These are phyloP conservation scores for Beauveria asiatica DNA, from an alignment of 2,329 filamentous ascomycete genomes.

Conservation along the genomic window DNA sequence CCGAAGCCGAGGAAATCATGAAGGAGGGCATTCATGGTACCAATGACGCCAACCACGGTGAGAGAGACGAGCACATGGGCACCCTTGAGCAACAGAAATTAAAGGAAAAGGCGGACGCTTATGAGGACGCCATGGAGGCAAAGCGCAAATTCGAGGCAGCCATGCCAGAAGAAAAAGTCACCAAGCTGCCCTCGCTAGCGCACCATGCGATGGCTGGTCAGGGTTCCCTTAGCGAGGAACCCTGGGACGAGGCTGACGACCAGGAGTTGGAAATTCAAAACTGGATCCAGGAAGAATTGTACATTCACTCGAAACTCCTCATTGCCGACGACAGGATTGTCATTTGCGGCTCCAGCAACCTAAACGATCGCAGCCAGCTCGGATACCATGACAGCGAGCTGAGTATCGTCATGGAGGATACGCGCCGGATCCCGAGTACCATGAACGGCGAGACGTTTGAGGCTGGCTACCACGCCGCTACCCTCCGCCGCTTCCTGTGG, in stretches of 20 bases:
- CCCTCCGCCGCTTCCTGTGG: conserved; percentile 75
- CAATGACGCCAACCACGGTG: conserved; percentile 33
- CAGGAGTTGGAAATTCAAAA: conserved; percentile 71
- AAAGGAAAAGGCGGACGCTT: conserved; percentile 27
- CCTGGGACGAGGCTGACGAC: conserved; percentile 69
- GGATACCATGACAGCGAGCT: conserved; percentile 89
- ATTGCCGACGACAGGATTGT: conserved; percentile 82
- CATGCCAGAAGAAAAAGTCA: conserved; percentile 27
- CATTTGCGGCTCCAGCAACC: conserved; percentile 79
- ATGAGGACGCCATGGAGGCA: conserved; percentile 34
- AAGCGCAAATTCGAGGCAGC: conserved; percentile 46
- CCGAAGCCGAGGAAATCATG: conserved; percentile 86
- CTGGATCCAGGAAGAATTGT: conserved; percentile 93
- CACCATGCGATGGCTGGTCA: conserved; percentile 70
- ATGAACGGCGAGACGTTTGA: conserved; percentile 75
- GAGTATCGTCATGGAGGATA: conserved; percentile 83
- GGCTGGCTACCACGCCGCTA: conserved; percentile 74
- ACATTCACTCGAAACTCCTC: conserved; percentile 85
- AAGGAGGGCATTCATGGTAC: conserved; percentile 58
- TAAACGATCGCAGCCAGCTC: conserved; percentile 84
- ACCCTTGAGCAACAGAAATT: conserved; percentile 27
- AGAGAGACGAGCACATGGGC: conserved; percentile 43
- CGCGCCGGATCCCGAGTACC: conserved; percentile 55
- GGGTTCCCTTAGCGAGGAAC: conserved; percentile 55
- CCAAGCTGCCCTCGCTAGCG: conserved; percentile 45